These are phyloP conservation scores for Phytophthora citricola DNA, from an alignment of 352 stramenopile species.

Conservation along the genomic window DNA sequence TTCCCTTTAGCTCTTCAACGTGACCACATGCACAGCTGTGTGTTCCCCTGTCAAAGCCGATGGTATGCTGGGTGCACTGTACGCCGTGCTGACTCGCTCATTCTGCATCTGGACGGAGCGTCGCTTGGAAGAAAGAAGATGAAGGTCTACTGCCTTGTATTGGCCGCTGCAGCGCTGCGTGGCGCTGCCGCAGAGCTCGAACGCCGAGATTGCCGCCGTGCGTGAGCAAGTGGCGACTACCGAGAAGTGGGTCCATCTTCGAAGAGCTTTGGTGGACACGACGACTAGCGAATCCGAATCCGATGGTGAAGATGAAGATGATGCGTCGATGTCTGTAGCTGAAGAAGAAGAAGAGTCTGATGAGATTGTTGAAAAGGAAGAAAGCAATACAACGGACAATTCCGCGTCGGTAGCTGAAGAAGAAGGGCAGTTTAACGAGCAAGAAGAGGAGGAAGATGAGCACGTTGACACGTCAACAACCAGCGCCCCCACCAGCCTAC, in stretches of 20 bases:
- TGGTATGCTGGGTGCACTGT: neutral
- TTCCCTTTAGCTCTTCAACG: conserved; percentile 8
- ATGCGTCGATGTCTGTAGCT: neutral
- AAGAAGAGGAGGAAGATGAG: neutral
- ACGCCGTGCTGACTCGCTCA: conserved; percentile 19
- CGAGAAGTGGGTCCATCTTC: conserved; percentile 24
- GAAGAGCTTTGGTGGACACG: conserved; percentile 12
- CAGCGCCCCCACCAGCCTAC: no score
- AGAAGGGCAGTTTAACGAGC: conserved; percentile 15
- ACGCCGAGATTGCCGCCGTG: neutral
- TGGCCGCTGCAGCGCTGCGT: conserved; percentile 7
- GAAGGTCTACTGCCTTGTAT: conserved; percentile 15
- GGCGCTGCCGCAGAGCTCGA: conserved; percentile 2
- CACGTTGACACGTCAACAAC: neutral
- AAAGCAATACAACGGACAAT: conserved; percentile 2
- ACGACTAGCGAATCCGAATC: conserved; percentile 7
- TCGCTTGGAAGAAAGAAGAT: conserved; percentile 8
- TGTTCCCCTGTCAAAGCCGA: neutral
- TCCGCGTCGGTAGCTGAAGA: conserved; percentile 9
- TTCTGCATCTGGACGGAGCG: conserved; percentile 14
- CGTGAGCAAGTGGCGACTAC: conserved; percentile 20
- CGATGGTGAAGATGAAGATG: neutral
- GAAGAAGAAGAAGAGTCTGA: conserved; percentile 16
- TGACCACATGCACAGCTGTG: conserved; percentile 14
- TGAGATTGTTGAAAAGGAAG: conserved; percentile 5